Percentiles rank a stretch among this genome's conserved stretches.
Evolutionary conservation across 208 protist genomes (phyloP).

Genomic region (Acanthamoeba polyphaga): DNA sequence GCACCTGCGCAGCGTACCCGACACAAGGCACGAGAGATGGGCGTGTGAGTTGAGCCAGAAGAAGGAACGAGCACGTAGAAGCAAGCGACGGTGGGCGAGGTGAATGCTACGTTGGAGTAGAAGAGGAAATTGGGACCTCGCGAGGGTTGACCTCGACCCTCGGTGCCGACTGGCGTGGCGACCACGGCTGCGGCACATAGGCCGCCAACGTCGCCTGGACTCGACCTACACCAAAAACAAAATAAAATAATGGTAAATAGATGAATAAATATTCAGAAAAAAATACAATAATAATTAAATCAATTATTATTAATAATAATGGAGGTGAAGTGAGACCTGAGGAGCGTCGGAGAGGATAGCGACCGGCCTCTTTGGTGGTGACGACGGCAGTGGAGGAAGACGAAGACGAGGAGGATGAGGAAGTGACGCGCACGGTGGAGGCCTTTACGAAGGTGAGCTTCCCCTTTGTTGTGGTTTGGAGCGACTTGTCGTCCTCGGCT

Average conservation of each 20-base stretch:
- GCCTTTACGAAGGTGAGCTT: background rate
- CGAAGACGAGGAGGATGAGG: background rate
- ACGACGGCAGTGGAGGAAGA: background rate
- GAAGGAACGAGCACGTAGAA: background rate
- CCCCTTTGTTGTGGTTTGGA: background rate
- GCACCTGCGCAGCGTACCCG: background rate
- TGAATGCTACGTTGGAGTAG: constrained; percentile 31
- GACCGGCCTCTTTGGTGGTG: background rate
- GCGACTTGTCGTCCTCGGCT: background rate
- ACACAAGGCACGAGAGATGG: background rate
- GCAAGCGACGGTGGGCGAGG: background rate
- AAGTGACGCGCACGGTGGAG: background rate
- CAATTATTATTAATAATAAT: background rate
- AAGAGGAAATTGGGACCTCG: constrained; percentile 36
- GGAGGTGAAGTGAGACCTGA: background rate
- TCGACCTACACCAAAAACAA: background rate
- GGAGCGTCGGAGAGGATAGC: background rate
- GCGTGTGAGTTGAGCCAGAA: background rate
- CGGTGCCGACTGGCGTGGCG: background rate
- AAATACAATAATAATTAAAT: background rate
- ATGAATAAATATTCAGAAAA: background rate
- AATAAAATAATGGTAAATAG: too few species aligned
- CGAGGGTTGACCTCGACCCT: constrained; percentile 31
- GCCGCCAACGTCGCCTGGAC: constrained; percentile 11
- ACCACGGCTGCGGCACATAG: constrained; percentile 36